phyloP scores from a whole-genome alignment of 1,139 yeast genomes.

The Geotrichum klebahnii region DNA sequence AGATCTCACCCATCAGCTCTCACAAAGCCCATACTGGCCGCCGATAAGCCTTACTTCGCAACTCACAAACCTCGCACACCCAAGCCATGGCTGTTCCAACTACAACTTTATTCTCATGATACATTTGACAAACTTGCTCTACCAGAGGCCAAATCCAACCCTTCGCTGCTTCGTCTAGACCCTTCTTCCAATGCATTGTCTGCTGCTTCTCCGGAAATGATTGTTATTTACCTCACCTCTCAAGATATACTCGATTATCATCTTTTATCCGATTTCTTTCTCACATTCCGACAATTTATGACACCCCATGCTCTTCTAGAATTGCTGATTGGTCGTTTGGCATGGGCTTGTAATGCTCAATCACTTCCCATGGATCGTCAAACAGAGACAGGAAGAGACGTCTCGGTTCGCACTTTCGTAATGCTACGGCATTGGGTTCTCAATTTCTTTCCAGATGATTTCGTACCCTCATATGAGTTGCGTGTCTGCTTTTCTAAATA shows the following conservation, averaged over 20 bases:
- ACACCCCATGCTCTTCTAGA: conserved; percentile 55
- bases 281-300: conserved; percentile 72
- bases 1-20: too few relatives aligned
- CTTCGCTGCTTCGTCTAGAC: conserved; percentile 6
- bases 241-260: conserved; percentile 76
- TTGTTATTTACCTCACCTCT: conserved; percentile 70
- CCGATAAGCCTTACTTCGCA: not conserved
- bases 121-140: conserved; percentile 7
- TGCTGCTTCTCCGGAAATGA: conserved; percentile 42
- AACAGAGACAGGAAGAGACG: conserved; percentile 57
- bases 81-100: conserved; percentile 15
- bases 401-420: conserved; percentile 80
- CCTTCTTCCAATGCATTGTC: not conserved
- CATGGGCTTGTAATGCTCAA: conserved; percentile 57
- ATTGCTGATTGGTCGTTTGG: conserved; percentile 58
- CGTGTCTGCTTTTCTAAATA: conserved; percentile 34
- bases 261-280: conserved; percentile 75
- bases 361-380: not conserved
- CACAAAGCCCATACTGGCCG: not conserved
- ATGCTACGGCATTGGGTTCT: conserved; percentile 84
- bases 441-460: conserved; percentile 46
- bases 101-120: conserved; percentile 1
- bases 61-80: too few relatives aligned
- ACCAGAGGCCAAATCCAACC: conserved; percentile 5
- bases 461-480: conserved; percentile 37